phyloP scores from a whole-genome alignment of 2,329 filamentous ascomycete species.

The Verticillium dahliae region DNA sequence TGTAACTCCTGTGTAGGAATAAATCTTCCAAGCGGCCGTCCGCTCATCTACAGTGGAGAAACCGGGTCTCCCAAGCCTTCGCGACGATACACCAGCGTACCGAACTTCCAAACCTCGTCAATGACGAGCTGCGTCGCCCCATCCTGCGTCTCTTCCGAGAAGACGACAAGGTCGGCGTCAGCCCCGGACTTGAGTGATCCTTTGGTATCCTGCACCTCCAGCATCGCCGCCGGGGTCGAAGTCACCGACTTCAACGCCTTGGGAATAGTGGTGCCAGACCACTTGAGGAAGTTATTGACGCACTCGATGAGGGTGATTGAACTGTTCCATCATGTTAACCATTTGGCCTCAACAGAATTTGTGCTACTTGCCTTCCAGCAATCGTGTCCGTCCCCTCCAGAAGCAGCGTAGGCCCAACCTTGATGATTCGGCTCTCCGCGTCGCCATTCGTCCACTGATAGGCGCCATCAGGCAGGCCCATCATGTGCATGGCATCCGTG shows the following conservation, averaged over 20 bases:
- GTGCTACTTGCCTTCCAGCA: conserved; percentile 58
- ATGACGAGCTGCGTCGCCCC: conserved; percentile 49
- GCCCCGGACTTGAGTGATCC: conserved; percentile 57
- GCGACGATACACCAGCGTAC: conserved; percentile 38
- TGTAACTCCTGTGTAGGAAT: background rate
- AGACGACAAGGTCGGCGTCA: conserved; percentile 63
- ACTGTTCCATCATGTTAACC: conserved; percentile 25
- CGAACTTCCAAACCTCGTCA: conserved; percentile 80
- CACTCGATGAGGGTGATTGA: conserved; percentile 73
- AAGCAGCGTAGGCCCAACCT: conserved; percentile 65
- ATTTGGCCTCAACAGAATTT: background rate
- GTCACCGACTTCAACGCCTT: conserved; percentile 69
- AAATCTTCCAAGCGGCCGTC: background rate
- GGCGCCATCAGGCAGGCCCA: conserved; percentile 74
- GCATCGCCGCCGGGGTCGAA: conserved; percentile 68
- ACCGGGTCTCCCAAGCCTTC: conserved; percentile 2
- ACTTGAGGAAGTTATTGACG: conserved; percentile 72
- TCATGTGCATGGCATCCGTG: conserved; percentile 86
- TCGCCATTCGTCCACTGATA: conserved; percentile 81
- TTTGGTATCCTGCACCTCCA: conserved; percentile 61
- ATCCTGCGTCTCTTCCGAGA: conserved; percentile 46
- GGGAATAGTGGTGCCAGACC: conserved; percentile 62
- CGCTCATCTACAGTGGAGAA: background rate
- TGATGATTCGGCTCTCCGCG: conserved; percentile 52
- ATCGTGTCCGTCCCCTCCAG: conserved; percentile 75